phyloP scores from a whole-genome alignment of 306 rosid genomes.

The Castanospermum australe region DNA sequence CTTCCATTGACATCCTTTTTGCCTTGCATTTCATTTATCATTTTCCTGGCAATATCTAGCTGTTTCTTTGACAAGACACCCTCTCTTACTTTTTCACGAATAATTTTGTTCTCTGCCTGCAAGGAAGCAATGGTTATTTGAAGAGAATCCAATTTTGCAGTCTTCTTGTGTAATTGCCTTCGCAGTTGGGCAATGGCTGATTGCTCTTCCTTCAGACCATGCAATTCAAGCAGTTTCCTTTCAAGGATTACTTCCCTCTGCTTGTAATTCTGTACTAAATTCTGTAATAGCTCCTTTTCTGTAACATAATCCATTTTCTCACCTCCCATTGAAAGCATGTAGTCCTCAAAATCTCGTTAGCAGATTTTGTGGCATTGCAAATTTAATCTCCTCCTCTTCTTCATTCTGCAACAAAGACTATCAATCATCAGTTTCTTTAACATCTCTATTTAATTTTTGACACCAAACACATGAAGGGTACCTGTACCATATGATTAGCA shows the following conservation, averaged over 20 bases:
- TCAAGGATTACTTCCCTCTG: slow-evolving; percentile 38
- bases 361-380: slow-evolving; percentile 1
- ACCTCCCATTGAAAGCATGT: neutral
- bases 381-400: slow-evolving; percentile 9
- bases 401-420: slow-evolving; percentile 21
- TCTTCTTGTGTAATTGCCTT: slow-evolving; percentile 28
- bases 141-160: slow-evolving; percentile 31
- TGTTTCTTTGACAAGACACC: slow-evolving; percentile 28
- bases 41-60: slow-evolving; percentile 33
- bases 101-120: slow-evolving; percentile 31
- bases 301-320: neutral
- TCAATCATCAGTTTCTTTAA: neutral
- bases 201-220: slow-evolving; percentile 35
- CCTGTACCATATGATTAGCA: neutral
- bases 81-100: slow-evolving; percentile 35
- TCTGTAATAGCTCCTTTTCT: slow-evolving; percentile 29
- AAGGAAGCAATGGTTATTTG: slow-evolving; percentile 24
- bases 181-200: slow-evolving; percentile 24
- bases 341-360: neutral
- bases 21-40: slow-evolving; percentile 30
- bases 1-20: slow-evolving; percentile 8
- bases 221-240: slow-evolving; percentile 38
- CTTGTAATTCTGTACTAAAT: slow-evolving; percentile 25
- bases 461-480: neutral
- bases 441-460: neutral